Percentiles rank a stretch among this genome's conserved stretches.
phyloP scores from a whole-genome alignment of 2,329 filamentous ascomycete species.

The Alternaria burnsii region DNA sequence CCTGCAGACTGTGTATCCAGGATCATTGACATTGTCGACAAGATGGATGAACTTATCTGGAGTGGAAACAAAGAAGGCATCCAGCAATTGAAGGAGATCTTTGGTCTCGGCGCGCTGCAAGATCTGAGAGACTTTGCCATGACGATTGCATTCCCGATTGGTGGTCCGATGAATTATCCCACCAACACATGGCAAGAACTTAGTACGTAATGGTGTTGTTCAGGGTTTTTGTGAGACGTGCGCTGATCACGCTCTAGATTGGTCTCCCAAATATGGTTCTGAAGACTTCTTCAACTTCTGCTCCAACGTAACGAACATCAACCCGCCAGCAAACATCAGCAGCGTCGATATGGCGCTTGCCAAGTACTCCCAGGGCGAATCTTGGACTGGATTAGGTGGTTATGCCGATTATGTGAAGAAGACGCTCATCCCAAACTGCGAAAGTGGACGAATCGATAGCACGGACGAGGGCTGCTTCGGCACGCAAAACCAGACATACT shows the following conservation, averaged over 20 bases:
- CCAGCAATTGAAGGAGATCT: slow-evolving; percentile 57
- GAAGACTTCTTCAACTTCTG: slow-evolving; percentile 64
- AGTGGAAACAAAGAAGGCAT: slow-evolving; percentile 55
- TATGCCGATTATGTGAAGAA: slow-evolving; percentile 63
- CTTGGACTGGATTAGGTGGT: slow-evolving; percentile 61
- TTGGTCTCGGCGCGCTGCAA: slow-evolving; percentile 57
- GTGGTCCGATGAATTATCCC: slow-evolving; percentile 60
- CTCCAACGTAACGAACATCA: slow-evolving; percentile 59
- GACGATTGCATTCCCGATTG: slow-evolving; percentile 59
- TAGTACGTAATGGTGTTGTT: slow-evolving; percentile 21
- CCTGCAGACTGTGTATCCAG: slow-evolving; percentile 60
- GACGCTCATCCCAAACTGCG: slow-evolving; percentile 55
- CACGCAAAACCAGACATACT: slow-evolving; percentile 55
- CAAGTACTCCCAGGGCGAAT: slow-evolving; percentile 59
- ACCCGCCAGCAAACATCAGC: slow-evolving; percentile 55
- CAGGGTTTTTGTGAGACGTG: fast-evolving
- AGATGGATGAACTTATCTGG: slow-evolving; percentile 58
- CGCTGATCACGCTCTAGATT: slow-evolving; percentile 37
- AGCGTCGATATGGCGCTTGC: slow-evolving; percentile 57
- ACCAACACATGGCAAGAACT: slow-evolving; percentile 65
- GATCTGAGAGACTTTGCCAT: slow-evolving; percentile 59
- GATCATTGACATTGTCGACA: slow-evolving; percentile 60
- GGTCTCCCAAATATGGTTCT: slow-evolving; percentile 53
- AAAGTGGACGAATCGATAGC: slow-evolving; percentile 54
- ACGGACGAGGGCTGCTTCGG: slow-evolving; percentile 56